Evolutionary conservation across 2,329 filamentous ascomycete genomes (phyloP).

Genomic region (Epichloe amarillans): DNA sequence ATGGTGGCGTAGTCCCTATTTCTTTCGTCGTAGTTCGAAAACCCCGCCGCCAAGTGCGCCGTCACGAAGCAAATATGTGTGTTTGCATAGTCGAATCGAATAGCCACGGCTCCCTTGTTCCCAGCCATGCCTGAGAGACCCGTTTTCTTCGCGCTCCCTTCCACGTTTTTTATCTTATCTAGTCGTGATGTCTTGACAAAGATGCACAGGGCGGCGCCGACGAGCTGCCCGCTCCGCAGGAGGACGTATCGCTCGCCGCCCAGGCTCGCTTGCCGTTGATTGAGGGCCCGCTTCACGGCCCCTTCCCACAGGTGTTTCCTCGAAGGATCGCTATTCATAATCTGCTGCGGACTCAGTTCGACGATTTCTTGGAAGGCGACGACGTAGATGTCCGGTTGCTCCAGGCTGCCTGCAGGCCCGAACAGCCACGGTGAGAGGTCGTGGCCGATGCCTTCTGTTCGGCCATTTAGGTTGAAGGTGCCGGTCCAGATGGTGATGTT

Average conservation of each 20-base stretch:
- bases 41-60: slow-evolving; percentile 89
- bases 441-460: slow-evolving; percentile 60
- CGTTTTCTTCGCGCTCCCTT: slow-evolving; percentile 86
- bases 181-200: slow-evolving; percentile 74
- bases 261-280: slow-evolving; percentile 50
- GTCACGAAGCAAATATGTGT: slow-evolving; percentile 93
- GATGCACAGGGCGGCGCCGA: slow-evolving; percentile 83
- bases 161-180: slow-evolving; percentile 83
- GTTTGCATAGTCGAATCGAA: slow-evolving; percentile 86
- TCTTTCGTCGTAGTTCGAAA: slow-evolving; percentile 90
- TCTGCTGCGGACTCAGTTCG: slow-evolving; percentile 93
- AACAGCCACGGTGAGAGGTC: slow-evolving; percentile 83
- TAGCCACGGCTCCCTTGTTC: slow-evolving; percentile 95
- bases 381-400: slow-evolving; percentile 72
- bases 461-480: slow-evolving; percentile 91
- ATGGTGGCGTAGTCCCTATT: slow-evolving; percentile 91
- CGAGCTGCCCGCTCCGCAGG: slow-evolving; percentile 81
- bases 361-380: slow-evolving; percentile 97
- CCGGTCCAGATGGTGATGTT: slow-evolving; percentile 72
- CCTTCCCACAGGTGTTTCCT: slow-evolving; percentile 77
- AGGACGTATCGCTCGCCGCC: slow-evolving; percentile 74
- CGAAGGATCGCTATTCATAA: slow-evolving; percentile 93
- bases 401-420: slow-evolving; percentile 40
- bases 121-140: slow-evolving; percentile 95
- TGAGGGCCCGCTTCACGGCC: slow-evolving; percentile 65